phyloP scores from a whole-genome alignment of 495 filamentous ascomycete genomes.

The Neurospora sublineolata region DNA sequence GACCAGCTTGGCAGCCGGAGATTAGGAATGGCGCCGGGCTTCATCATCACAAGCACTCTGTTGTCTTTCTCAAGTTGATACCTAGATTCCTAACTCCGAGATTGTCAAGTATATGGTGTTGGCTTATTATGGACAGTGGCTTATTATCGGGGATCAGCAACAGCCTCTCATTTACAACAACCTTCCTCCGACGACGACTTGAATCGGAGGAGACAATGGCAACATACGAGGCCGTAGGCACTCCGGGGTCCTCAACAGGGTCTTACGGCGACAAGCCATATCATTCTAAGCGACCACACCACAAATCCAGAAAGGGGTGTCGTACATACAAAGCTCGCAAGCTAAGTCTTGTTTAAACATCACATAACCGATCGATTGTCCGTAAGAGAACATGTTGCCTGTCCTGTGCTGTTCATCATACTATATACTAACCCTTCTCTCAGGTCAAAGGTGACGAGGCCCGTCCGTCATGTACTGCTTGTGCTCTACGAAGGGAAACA shows the following conservation, averaged over 20 bases:
- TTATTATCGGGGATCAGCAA: not conserved
- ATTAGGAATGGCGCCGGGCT: not conserved
- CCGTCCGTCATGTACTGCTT: constrained; percentile 35
- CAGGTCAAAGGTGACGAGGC: constrained; percentile 39
- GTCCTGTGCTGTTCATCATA: not conserved
- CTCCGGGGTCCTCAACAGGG: not conserved
- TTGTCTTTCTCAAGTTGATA: not conserved
- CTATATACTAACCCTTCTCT: not conserved
- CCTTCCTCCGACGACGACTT: not conserved
- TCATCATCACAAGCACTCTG: not conserved
- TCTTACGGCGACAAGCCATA: constrained; percentile 20
- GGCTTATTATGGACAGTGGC: not conserved
- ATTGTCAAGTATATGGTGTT: not conserved
- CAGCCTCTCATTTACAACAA: not conserved
- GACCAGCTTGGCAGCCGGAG: not conserved
- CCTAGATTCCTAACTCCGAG: not conserved
- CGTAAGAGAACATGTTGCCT: not conserved
- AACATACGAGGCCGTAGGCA: not conserved
- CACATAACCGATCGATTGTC: not conserved
- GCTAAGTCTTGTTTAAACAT: constrained; percentile 2
- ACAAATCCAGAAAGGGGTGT: constrained; percentile 41
- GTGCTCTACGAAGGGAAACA: constrained; percentile 29
- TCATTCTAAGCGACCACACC: constrained; percentile 39
- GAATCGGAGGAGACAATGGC: not conserved
- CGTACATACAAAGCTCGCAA: constrained; percentile 35